Evolutionary conservation across 1,284 basidiomycete genomes (phyloP).

Genomic region (Rhizoctonia solani): DNA sequence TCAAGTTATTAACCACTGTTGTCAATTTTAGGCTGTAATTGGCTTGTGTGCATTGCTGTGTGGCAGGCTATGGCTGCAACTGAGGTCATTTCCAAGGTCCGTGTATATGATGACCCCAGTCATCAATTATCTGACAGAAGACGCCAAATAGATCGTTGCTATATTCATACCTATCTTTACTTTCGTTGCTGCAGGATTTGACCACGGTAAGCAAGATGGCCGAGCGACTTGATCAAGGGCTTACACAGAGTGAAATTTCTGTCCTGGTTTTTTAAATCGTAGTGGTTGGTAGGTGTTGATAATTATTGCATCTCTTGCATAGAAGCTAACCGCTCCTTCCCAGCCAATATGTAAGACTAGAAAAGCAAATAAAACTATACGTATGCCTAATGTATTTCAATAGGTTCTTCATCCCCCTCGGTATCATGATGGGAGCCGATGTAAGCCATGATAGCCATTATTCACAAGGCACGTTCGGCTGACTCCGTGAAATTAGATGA

Average conservation of each 20-base stretch:
- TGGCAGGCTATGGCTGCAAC: conserved; percentile 77
- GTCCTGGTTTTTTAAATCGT: not conserved
- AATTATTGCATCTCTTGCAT: not conserved
- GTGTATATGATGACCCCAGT: conserved; percentile 7
- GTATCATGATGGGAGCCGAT: conserved; percentile 71
- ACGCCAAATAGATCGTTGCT: conserved; percentile 55
- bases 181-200: conserved; percentile 71
- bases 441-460: conserved; percentile 47
- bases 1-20: not conserved
- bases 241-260: too few species aligned
- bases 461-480: conserved; percentile 33
- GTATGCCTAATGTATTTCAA: conserved; percentile 37
- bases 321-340: not conserved
- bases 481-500: conserved; percentile 50
- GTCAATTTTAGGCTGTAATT: conserved; percentile 59
- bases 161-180: conserved; percentile 80
- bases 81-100: conserved; percentile 72
- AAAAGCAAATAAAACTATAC: not conserved
- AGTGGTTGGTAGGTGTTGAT: conserved; percentile 40
- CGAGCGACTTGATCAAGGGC: too few species aligned
- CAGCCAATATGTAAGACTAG: conserved; percentile 17
- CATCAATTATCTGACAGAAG: not conserved
- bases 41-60: conserved; percentile 76
- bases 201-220: conserved; percentile 59
- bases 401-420: conserved; percentile 72